Evolutionary conservation across 495 filamentous ascomycete genomes (phyloP).

Genomic region (Gamarada debralockiae): DNA sequence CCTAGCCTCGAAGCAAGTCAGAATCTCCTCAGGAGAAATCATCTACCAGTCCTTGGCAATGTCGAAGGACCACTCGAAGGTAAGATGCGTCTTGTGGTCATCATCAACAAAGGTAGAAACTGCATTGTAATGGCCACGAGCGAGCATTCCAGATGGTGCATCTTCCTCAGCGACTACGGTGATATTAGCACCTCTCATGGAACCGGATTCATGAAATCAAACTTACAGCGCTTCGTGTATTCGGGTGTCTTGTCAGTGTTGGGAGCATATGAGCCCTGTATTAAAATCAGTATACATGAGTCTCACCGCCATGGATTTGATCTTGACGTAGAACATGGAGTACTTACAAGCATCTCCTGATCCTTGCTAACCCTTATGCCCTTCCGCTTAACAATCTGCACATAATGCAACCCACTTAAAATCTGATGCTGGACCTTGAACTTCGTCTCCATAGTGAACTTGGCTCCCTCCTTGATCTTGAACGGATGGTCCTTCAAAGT

Average conservation of each 20-base stretch:
- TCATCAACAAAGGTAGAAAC: slow-evolving; percentile 88
- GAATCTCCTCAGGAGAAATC: too few relatives aligned
- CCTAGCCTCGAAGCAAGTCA: background rate
- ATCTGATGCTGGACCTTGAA: slow-evolving; percentile 97
- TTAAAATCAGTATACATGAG: slow-evolving; percentile 14
- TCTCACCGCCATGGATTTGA: background rate
- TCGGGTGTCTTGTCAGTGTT: slow-evolving; percentile 77
- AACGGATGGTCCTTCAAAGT: slow-evolving; percentile 84
- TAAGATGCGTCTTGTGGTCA: slow-evolving; percentile 77
- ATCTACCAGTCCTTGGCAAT: slow-evolving; percentile 89
- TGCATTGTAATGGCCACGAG: slow-evolving; percentile 81
- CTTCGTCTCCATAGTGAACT: slow-evolving; percentile 85
- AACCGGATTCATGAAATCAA: background rate
- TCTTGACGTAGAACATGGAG: background rate
- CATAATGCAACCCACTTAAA: slow-evolving; percentile 87
- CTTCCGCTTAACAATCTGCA: slow-evolving; percentile 88
- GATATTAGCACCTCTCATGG: too few relatives aligned
- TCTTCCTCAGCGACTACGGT: slow-evolving; percentile 85
- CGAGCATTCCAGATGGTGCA: slow-evolving; percentile 84
- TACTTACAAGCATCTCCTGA: slow-evolving; percentile 90
- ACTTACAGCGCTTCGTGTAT: slow-evolving; percentile 90
- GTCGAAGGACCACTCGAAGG: slow-evolving; percentile 92
- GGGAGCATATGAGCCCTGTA: slow-evolving; percentile 77
- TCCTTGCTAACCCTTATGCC: slow-evolving; percentile 82
- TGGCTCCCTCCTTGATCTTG: slow-evolving; percentile 91